Conservation (phyloP, 1,284 basidiomycete species). For the Pholiota adiposa region DNA sequence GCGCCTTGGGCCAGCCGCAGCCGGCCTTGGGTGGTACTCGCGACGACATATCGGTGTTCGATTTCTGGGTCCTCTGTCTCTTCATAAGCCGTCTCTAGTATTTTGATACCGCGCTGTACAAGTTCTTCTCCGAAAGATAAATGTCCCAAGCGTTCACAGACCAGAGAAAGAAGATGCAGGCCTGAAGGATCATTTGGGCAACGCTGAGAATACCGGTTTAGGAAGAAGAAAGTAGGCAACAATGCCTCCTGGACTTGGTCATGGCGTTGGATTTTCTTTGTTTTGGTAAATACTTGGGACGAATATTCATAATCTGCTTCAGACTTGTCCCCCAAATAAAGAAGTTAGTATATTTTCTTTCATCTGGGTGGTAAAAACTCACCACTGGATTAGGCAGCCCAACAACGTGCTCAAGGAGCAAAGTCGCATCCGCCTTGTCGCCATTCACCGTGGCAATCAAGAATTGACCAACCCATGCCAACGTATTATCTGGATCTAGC, state of each 20-base stretch:
- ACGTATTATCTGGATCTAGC: conserved; percentile 87
- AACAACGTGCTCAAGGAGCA: conserved; percentile 84
- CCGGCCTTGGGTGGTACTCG: conserved; percentile 84
- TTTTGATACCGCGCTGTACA: conserved; percentile 66
- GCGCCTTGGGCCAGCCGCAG: conserved; percentile 67
- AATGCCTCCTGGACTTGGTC: conserved; percentile 48
- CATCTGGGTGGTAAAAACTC: conserved; percentile 32
- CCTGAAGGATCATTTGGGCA: conserved; percentile 75
- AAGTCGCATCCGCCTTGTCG: conserved; percentile 64
- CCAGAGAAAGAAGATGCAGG: conserved; percentile 84
- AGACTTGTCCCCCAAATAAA: conserved; percentile 80
- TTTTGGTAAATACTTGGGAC: conserved; percentile 58
- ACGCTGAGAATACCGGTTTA: conserved; percentile 77
- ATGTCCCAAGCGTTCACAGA: conserved; percentile 86
- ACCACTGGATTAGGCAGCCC: conserved; percentile 74
- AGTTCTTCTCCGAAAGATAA: conserved; percentile 62
- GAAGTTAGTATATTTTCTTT: background rate
- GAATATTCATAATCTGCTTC: conserved; percentile 87
- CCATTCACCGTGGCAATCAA: conserved; percentile 76
- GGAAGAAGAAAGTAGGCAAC: conserved; percentile 79
- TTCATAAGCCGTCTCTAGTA: conserved; percentile 91
- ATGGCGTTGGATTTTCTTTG: conserved; percentile 35
- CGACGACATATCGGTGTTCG: conserved; percentile 82
- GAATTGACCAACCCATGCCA: conserved; percentile 95
- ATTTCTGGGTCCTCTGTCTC: conserved; percentile 78